These are phyloP conservation scores for Leucaena leucocephala DNA, from an alignment of 306 rosid genomes.

Conservation along the genomic window DNA sequence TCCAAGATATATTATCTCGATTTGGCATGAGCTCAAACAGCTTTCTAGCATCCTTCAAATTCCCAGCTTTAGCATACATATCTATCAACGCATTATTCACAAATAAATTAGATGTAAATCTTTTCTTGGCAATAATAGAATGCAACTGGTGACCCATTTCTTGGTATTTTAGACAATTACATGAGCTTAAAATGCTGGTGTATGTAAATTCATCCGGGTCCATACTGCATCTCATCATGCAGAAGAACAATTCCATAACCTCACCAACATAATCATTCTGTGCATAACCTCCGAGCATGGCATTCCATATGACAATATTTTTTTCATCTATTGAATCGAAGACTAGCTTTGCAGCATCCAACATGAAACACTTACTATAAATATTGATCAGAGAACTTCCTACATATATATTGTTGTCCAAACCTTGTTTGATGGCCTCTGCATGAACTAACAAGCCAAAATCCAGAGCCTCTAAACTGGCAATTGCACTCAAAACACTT, in stretches of 20 bases:
- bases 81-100: slow-evolving; percentile 76
- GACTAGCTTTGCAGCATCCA: slow-evolving; percentile 54
- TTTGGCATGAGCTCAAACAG: slow-evolving; percentile 65
- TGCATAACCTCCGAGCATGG: slow-evolving; percentile 75
- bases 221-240: slow-evolving; percentile 53
- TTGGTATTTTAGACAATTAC: slow-evolving; percentile 52
- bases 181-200: slow-evolving; percentile 78
- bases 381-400: slow-evolving; percentile 88
- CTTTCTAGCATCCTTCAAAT: slow-evolving; percentile 63
- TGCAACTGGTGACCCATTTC: slow-evolving; percentile 69
- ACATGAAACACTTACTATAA: slow-evolving; percentile 71
- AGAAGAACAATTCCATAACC: slow-evolving; percentile 59
- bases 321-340: slow-evolving; percentile 57
- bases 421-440: slow-evolving; percentile 67
- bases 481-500: slow-evolving; percentile 76
- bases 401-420: slow-evolving; percentile 70
- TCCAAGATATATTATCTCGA: slow-evolving; percentile 82
- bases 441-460: slow-evolving; percentile 72
- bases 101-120: slow-evolving; percentile 53
- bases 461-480: slow-evolving; percentile 48
- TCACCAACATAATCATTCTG: slow-evolving; percentile 54
- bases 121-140: slow-evolving; percentile 63
- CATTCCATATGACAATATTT: slow-evolving; percentile 77
- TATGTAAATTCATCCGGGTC: slow-evolving; percentile 77
- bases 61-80: slow-evolving; percentile 87